Base-by-base conservation (phyloP, 768 basidiomycete genomes). In the Wakefieldia striispora region DNA sequence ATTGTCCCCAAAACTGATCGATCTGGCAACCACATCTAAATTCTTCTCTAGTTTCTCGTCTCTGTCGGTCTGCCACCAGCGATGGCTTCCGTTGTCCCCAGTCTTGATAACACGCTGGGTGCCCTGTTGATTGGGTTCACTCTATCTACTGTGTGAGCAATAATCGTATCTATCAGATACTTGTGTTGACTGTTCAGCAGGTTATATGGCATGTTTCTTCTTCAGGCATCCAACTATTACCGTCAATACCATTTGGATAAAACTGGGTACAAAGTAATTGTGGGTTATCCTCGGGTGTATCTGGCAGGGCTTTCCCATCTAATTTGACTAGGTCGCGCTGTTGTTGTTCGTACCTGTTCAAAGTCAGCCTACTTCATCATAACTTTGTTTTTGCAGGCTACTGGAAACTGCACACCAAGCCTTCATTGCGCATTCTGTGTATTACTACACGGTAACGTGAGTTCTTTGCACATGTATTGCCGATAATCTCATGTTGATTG, bases 61-160 rank as follows among this genome's bases (percentile, higher is more conserved):
- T 38, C 17, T 43, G 24, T 45, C 37, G 17, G 38, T 33, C 36
- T 40, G 31, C 49, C 14, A 20, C 39, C 41, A 47, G 34, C 47
- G 24, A 67, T 69, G 67, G 7, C 11, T n/a, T 1, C 36, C 26
- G 12, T 33, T 23, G 10, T 41, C 42, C 39, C 55, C 13, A 61
- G 38, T 35, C 57, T 77, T 45, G 63, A 72, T 60, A 74, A 70
- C 56, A 84, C 84, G 1, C 73, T 86, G 14, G 84, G 84, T 31
- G 82, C 83, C 16, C 65, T 78, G 38, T 76, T 84, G 53, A 59
- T 83, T 40, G 84, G 84, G 27, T 83, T 82, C 52, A 73, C 76
- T 1, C 64, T 73, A 35, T 77, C 84, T n/a, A 58, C 64, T 35
- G 41, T 63, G 73, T 61, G 40, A 55, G 71, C 53, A 31, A 14